Base-by-base conservation (phyloP, 176 grass and related monocot genomes). In the Juncus inflexus region DNA sequence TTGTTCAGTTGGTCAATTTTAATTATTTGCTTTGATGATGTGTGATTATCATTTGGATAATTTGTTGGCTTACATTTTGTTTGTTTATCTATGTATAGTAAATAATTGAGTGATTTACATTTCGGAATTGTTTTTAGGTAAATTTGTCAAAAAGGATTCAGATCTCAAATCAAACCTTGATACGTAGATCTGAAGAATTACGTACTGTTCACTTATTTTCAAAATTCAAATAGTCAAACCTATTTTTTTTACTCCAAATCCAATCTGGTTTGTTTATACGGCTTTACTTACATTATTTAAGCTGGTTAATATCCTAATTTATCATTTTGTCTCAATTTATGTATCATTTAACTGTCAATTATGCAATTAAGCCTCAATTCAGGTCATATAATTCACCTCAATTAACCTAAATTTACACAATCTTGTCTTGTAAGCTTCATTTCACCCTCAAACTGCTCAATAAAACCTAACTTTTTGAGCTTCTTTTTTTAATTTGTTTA, bases 401-500 rank as follows among this genome's bases (percentile, higher is more conserved):
- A n/a, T 12, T 45, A 39, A 47, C 45, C 66, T 28, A 28, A 28
- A 40, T 28, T 40, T 55, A 40, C 41, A 3, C 43, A 4, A 4
- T 45, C 10, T 35, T 72, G 2, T 76, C 8, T 45, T 63, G 75
- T 6, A 45, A 12, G 15, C 9, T 50, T 35, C 63, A 63, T 58
- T 61, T 73, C 37, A 13, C 7, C 12, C 28, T 43, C 19, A 28
- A 28, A 28, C 19, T 28, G 19, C 19, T 28, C 19, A 28, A 28
- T 28, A 28, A n/a, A 58, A 15, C 7, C 12, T 52, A 75, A 77
- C 15, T 83, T 67, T 28, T 58, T 35, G 3, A 63, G n/a, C n/a
- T n/a, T 42, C 28, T 73, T 15, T 43, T 79, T 59, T 64, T 73
- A 47, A 36, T 62, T 4, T 69, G 2, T 76, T 75, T 76, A 96